Percentiles rank a stretch among this genome's conserved stretches.
phyloP scores from a whole-genome alignment of 2,329 filamentous ascomycete genomes.

The Fonsecaea pugnacius region DNA sequence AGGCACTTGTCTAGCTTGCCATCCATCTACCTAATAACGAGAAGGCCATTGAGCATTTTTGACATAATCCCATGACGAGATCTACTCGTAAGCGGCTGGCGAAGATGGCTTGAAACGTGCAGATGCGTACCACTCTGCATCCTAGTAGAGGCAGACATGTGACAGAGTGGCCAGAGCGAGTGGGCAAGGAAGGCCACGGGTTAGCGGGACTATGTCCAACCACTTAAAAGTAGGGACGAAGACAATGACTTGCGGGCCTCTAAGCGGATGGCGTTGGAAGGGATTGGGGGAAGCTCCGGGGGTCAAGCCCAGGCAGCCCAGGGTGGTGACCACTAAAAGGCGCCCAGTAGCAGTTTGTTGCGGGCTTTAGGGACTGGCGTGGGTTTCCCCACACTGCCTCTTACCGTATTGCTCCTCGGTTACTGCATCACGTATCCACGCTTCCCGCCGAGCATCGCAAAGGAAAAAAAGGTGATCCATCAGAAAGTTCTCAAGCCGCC shows the following conservation, averaged over 20 bases:
- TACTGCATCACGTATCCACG: background rate
- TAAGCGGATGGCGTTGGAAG: slow-evolving; percentile 1
- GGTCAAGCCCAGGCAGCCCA: background rate
- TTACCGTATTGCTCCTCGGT: slow-evolving; percentile 1
- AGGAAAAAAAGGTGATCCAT: background rate
- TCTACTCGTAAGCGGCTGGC: background rate
- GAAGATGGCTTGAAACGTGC: background rate
- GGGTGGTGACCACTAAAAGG: background rate
- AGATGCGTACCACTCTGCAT: background rate
- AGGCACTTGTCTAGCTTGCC: slow-evolving; percentile 1
- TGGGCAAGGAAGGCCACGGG: background rate
- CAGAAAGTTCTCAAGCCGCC: slow-evolving; percentile 1
- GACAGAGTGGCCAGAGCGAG: background rate
- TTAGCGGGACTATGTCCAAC: background rate
- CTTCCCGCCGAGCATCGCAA: background rate
- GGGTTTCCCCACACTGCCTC: slow-evolving; percentile 6
- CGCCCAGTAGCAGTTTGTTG: slow-evolving; percentile 6
- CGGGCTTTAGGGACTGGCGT: slow-evolving; percentile 3
- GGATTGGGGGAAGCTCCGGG: background rate
- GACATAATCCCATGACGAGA: background rate
- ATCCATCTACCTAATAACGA: slow-evolving; percentile 1
- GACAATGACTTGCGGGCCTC: background rate
- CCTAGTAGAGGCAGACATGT: background rate
- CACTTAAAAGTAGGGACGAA: background rate
- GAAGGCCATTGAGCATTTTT: background rate